Conservation (phyloP, 306 rosid genomes). For the Fagus sylvatica region DNA sequence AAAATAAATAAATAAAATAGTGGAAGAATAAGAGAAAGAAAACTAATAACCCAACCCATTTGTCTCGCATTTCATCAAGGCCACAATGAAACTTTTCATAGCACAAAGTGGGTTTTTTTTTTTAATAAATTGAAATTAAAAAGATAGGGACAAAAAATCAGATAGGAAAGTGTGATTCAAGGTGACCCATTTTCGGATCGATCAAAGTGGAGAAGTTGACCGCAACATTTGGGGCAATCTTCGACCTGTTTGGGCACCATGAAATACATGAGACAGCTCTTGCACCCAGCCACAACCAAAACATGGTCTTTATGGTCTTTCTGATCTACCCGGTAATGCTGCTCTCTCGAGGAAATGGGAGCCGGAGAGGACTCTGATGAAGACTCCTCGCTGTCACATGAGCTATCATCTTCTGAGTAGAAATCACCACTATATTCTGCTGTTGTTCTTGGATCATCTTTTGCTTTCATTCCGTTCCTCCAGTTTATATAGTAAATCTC, state of each 20-base stretch:
- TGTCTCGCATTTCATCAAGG: conserved; percentile 16
- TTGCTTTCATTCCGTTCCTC: conserved; percentile 92
- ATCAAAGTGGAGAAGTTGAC: conserved; percentile 93
- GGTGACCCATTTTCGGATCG: conserved; percentile 68
- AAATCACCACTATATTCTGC: conserved; percentile 41
- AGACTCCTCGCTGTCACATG: conserved; percentile 79
- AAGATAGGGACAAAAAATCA: not conserved
- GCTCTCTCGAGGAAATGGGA: conserved; percentile 31
- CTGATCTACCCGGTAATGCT: conserved; percentile 7
- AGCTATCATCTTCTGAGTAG: conserved; percentile 64
- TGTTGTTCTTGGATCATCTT: conserved; percentile 73
- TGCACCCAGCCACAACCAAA: conserved; percentile 95
- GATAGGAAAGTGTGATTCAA: conserved; percentile 24
- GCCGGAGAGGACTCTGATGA: conserved; percentile 61
- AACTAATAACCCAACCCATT: conserved; percentile 9
- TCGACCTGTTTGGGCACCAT: conserved; percentile 88
- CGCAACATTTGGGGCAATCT: conserved; percentile 86
- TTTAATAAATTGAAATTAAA: not conserved
- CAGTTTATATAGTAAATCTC: conserved; percentile 95
- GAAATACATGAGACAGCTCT: conserved; percentile 89
- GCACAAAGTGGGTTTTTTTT: conserved; percentile 1
- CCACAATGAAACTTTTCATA: conserved; percentile 10
- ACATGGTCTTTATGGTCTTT: conserved; percentile 50
- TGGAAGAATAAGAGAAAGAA: not conserved
- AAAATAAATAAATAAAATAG: not conserved